Conservation (phyloP, 176 grass and related monocot species). For the Oryza glaberrima region DNA sequence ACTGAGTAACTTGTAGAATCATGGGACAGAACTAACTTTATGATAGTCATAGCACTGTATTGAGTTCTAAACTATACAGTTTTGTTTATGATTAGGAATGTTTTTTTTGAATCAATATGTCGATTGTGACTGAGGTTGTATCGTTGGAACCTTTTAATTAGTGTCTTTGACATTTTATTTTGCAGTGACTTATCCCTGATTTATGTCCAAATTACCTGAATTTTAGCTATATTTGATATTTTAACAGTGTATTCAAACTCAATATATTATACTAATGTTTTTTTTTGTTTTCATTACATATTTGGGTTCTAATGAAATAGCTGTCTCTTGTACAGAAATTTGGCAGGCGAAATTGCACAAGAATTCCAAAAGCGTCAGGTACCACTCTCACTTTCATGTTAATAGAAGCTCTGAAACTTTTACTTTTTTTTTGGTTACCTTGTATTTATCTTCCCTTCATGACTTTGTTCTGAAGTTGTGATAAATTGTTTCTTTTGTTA, state of each 20-base stretch:
- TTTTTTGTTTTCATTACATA: constrained; percentile 18
- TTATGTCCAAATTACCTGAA: constrained; percentile 1
- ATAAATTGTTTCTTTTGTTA: background rate
- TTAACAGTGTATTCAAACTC: background rate
- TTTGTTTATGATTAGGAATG: background rate
- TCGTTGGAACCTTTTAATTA: background rate
- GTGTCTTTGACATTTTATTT: background rate
- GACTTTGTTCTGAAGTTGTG: constrained; percentile 12
- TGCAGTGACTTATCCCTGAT: background rate
- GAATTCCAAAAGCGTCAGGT: constrained; percentile 98
- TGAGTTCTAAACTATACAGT: background rate
- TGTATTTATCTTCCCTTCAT: background rate
- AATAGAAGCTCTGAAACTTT: background rate
- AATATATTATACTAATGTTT: constrained; percentile 5
- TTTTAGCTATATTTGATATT: constrained; percentile 5
- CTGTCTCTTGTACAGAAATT: constrained; percentile 63
- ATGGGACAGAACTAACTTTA: constrained; percentile 5
- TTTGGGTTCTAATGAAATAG: constrained; percentile 29
- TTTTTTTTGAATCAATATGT: background rate
- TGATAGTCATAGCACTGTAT: background rate
- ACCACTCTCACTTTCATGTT: constrained; percentile 23
- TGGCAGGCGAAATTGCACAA: constrained; percentile 93
- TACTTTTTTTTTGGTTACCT: background rate
- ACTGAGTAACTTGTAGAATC: background rate
- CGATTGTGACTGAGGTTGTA: background rate